Conservation (phyloP, 345 rosid species). For the Brassica juncea region DNA sequence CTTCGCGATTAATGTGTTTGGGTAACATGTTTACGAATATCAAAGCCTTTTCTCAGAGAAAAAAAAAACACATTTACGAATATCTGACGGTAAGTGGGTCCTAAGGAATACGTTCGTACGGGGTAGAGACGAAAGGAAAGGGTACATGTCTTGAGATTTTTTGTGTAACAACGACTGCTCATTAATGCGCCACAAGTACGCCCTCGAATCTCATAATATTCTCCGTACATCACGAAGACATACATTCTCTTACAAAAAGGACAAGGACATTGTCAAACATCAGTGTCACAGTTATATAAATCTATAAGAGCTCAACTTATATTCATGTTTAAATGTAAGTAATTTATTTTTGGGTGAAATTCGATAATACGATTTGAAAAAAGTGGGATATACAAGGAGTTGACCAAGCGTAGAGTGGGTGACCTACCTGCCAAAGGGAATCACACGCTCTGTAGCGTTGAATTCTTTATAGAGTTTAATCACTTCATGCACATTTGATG, state of each 20-base stretch:
- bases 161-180: neutral
- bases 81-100: too few relatives aligned
- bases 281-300: too few relatives aligned
- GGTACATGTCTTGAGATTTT: neutral
- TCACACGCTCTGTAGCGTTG: conserved; percentile 93
- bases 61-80: too few relatives aligned
- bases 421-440: conserved; percentile 75
- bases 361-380: neutral
- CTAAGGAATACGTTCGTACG: too few relatives aligned
- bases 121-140: neutral
- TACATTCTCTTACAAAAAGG: neutral
- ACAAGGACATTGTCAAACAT: neutral
- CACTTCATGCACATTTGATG: conserved; percentile 80
- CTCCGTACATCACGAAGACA: neutral
- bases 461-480: conserved; percentile 71
- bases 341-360: neutral
- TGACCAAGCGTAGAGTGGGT: conserved; percentile 88
- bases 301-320: too few relatives aligned
- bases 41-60: too few relatives aligned
- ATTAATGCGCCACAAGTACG: neutral
- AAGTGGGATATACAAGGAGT: conserved; percentile 31
- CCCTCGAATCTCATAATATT: neutral
- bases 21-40: too few relatives aligned
- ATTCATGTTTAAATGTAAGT: neutral
- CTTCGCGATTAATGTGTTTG: too few relatives aligned